A percentile compares a stretch with the other conserved stretches of the same genome.
Conservation (phyloP, 164 flowering plant genomes). For the Buxus sempervirens region DNA sequence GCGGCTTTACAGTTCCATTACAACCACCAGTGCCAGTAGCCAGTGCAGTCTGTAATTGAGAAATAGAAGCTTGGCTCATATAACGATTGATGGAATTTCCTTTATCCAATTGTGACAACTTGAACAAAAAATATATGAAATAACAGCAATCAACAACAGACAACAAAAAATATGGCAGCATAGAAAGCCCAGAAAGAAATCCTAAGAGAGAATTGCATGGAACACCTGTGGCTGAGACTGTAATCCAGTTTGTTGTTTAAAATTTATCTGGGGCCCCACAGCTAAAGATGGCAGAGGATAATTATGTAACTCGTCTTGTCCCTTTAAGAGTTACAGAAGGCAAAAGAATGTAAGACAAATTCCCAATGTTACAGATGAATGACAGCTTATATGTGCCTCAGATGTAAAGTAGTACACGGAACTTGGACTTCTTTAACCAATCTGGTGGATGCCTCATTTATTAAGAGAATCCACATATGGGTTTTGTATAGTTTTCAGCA, state of each 20-base stretch:
- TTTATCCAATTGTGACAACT: constrained; percentile 20
- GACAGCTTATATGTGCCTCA: no score
- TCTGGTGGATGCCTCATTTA: neutral
- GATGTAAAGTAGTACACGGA: no score
- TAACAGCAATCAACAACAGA: neutral
- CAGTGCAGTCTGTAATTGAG: constrained; percentile 18
- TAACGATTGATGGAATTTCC: constrained; percentile 14
- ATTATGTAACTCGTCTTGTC: constrained; percentile 16
- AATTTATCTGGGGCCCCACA: constrained; percentile 14
- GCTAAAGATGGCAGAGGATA: constrained; percentile 16
- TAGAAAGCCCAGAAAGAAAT: neutral
- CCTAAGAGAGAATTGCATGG: neutral
- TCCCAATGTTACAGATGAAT: neutral
- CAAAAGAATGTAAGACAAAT: neutral
- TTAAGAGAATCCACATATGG: neutral
- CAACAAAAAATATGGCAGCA: neutral
- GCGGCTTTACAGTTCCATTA: constrained; percentile 28
- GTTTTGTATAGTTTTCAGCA: no score
- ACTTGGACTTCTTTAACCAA: neutral
- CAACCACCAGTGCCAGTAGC: constrained; percentile 21
- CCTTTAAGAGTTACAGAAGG: constrained; percentile 14
- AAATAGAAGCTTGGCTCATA: constrained; percentile 15
- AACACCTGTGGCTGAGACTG: constrained; percentile 27
- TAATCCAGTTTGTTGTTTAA: constrained; percentile 11
- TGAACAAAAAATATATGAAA: neutral